Evolutionary conservation across 352 stramenopile species (phyloP), one percentile per base, ranked within the genome.

Genomic region (Pythium scleroteichum): DNA sequence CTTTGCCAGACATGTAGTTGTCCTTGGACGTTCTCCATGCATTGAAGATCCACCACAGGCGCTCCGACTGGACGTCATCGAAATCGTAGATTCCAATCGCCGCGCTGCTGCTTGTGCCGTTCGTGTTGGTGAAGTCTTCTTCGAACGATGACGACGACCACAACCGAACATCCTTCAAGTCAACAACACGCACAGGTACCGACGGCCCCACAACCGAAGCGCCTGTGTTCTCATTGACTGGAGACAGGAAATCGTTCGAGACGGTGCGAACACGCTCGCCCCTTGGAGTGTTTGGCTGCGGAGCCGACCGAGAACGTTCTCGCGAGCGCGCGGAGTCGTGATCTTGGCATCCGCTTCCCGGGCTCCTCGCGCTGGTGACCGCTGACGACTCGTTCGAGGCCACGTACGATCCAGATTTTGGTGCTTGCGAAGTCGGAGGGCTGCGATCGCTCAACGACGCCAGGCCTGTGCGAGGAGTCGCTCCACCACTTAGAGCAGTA

Each of bases 31-130:
- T 71, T 12, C 66, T 69, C 82, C 82, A 94, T 27, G 76, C 29
- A 33, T 91, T 92, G 39, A 94, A 94, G 16, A 94, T 87, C 79
- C 80, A 92, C 80, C 84, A 92, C 17, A 94, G 59, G 35, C 78
- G 80, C 62, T 90, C 84, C 2, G 80, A 90, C 59, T 92, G 84
- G n/a, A 85, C 76, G 59, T 91, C 82, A 27, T 94, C 82, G 47
- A 90, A 92, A 63, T 91, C 84, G 57, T 85, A 92, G 17, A 87
- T 56, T 14, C 83, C 81, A 26, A 90, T 83, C 2, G 71, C 76
- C 32, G 71, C 72, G 32, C 78, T 83, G 47, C 38, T 64, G 33
- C 22, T 71, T n/a, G 55, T 64, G 8, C 41, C 49, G n/a, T 68
- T 66, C 19, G 51, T 68, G 48, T 58, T 61, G 14, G 50, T 57